phyloP scores from a whole-genome alignment of 129 eudicot genomes.

The Escallonia rubra region DNA sequence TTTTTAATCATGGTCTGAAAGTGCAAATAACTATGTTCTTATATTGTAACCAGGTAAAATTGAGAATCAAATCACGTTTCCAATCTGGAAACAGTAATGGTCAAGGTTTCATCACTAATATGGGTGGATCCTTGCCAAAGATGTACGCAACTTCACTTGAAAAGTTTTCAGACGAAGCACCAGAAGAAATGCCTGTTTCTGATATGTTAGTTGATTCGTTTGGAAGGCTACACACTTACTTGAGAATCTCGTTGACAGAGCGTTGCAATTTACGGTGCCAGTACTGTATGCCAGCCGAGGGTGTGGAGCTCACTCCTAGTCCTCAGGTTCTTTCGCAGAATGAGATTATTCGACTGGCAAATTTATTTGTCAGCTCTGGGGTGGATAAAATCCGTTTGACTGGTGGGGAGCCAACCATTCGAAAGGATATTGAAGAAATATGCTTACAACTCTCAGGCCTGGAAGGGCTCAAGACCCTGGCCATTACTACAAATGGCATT shows the following conservation, averaged over 20 bases:
- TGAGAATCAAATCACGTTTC: conserved; percentile 27
- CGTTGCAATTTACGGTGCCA: conserved; percentile 98
- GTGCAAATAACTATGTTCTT: conserved; percentile 6
- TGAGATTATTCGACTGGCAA: conserved; percentile 80
- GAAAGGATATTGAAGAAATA: conserved; percentile 84
- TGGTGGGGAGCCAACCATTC: conserved; percentile 92
- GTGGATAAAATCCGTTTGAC: conserved; percentile 92
- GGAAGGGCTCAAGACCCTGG: conserved; percentile 77
- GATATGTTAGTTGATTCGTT: conserved; percentile 88
- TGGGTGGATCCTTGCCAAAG: conserved; percentile 28
- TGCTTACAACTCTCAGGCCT: conserved; percentile 67
- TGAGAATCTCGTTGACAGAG: conserved; percentile 89
- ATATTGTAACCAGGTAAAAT: conserved; percentile 45
- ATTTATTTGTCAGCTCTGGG: conserved; percentile 80
- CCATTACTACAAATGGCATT: conserved; percentile 92
- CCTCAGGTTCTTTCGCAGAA: conserved; percentile 56
- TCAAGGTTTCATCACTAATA: conserved; percentile 21
- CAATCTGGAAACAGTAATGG: conserved; percentile 17
- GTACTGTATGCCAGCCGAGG: conserved; percentile 99
- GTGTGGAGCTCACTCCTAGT: conserved; percentile 76
- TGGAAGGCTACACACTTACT: conserved; percentile 88
- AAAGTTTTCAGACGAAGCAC: conserved; percentile 42
- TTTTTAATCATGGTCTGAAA: background rate
- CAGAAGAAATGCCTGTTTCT: conserved; percentile 39
- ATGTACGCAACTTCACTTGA: conserved; percentile 54